Conservation (phyloP, 345 rosid species). For the Salix exigua region DNA sequence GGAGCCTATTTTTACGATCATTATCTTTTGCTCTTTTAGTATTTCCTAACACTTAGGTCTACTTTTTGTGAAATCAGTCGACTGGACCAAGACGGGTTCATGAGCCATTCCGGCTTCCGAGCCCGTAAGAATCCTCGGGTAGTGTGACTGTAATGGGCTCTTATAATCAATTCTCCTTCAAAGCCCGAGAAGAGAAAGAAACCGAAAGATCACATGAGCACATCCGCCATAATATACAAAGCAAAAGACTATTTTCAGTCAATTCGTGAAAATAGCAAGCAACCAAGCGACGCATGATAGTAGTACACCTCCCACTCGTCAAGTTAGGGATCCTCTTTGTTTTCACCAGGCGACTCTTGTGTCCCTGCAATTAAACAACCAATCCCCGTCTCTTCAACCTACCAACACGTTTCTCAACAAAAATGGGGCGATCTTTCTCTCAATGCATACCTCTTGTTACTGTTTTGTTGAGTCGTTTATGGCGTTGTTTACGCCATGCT, state of each 20-base stretch:
- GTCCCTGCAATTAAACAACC: neutral
- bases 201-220: neutral
- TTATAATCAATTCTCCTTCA: too few species aligned
- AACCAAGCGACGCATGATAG: neutral
- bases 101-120: too few species aligned
- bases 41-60: too few species aligned
- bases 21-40: too few species aligned
- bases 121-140: too few species aligned
- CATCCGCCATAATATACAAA: neutral
- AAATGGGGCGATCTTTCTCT: conserved; percentile 7
- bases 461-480: neutral
- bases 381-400: neutral
- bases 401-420: neutral
- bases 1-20: too few species aligned
- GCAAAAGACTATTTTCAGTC: neutral
- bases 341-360: neutral
- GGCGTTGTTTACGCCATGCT: neutral
- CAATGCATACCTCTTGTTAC: neutral
- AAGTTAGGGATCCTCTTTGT: neutral
- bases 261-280: neutral
- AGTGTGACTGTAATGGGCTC: too few species aligned
- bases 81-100: too few species aligned
- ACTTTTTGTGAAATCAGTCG: too few species aligned
- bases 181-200: neutral
- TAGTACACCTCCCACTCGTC: neutral